Base-by-base conservation (phyloP, 1,284 basidiomycete genomes). In the Cerioporus squamosus region DNA sequence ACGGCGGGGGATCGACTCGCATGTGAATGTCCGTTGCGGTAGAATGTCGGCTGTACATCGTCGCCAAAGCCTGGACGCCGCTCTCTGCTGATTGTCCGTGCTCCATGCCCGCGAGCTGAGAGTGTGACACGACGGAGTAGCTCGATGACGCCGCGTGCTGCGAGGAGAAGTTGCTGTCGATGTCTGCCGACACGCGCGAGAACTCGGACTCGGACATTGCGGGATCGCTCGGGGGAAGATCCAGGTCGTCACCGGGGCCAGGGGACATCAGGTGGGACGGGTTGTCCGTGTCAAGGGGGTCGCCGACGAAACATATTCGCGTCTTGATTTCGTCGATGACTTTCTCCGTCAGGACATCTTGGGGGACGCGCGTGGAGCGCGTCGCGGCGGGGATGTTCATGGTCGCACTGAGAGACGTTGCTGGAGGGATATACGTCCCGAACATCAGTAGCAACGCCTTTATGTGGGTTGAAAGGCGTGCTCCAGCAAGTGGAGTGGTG, bases 261-360 rank as follows among this genome's bases (percentile, higher is more conserved):
- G 59, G 62, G 20, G 57, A 59, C 57, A 31, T 74, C 61, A 39
- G 81, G 79, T n/a, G 80, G 22, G 79, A 39, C 74, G 75, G 24
- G 74, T 72, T 51, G 82, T 71, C 68, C 20, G 68, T 69, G 47
- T 80, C 78, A 40, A 90, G 75, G 2, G 79, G 72, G 7, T 81
- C 78, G 44, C 89, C 85, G 36, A 94, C 92, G 67, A 94, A 93
- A 70, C 89, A 93, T 65, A 85, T 88, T 0, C 92, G 83, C 2
- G 88, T 88, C 73, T 94, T 94, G 59, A 94, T 87, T 61, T 93
- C 88, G 72, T 95, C 93, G 31, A 94, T 73, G n/a, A 94, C 79
- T 2, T 78, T 74, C 57, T 91, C 86, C 3, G 87, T 88, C 38
- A 95, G 79, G 31, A 93, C 78, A 65, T 92, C 90, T 68, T 83